These are phyloP conservation scores for Scutellaria galericulata DNA, from an alignment of 257 asterid genomes.

Conservation along the genomic window DNA sequence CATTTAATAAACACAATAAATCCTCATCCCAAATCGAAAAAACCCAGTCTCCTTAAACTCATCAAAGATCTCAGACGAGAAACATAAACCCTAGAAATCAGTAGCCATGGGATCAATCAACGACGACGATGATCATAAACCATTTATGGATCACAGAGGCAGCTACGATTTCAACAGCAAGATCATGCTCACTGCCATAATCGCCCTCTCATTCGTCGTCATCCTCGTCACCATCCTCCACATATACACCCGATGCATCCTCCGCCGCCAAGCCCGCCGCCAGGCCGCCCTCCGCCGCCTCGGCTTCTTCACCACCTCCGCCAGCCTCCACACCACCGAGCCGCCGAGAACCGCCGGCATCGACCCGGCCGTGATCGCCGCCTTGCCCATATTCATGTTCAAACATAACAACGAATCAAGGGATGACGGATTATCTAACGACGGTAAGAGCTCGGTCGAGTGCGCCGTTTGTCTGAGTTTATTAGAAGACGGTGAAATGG, in stretches of 20 bases:
- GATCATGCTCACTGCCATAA: conserved; percentile 76
- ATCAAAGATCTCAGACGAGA: not conserved
- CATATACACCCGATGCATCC: conserved; percentile 63
- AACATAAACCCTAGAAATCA: not conserved
- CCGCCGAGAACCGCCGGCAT: conserved; percentile 59
- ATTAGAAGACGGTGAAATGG: conserved; percentile 72
- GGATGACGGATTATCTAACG: not conserved
- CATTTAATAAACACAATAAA: not conserved
- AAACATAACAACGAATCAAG: conserved; percentile 6
- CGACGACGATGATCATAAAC: conserved; percentile 34
- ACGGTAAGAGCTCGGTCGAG: conserved; percentile 39
- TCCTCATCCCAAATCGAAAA: not conserved
- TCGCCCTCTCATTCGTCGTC: conserved; percentile 65
- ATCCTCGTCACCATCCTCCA: conserved; percentile 66
- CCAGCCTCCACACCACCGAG: conserved; percentile 36
- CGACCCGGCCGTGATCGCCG: conserved; percentile 54
- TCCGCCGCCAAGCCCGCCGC: conserved; percentile 75
- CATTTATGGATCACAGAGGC: not conserved
- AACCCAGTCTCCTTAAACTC: not conserved
- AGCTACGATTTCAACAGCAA: conserved; percentile 51
- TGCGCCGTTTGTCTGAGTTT: conserved; percentile 73
- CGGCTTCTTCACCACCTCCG: conserved; percentile 39
- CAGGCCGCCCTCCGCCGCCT: conserved; percentile 49
- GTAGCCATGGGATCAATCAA: conserved; percentile 40
- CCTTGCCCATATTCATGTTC: conserved; percentile 58